Percentiles rank a stretch among this genome's conserved stretches.
phyloP scores from a whole-genome alignment of 129 eudicot species.

The Calendula officinalis region DNA sequence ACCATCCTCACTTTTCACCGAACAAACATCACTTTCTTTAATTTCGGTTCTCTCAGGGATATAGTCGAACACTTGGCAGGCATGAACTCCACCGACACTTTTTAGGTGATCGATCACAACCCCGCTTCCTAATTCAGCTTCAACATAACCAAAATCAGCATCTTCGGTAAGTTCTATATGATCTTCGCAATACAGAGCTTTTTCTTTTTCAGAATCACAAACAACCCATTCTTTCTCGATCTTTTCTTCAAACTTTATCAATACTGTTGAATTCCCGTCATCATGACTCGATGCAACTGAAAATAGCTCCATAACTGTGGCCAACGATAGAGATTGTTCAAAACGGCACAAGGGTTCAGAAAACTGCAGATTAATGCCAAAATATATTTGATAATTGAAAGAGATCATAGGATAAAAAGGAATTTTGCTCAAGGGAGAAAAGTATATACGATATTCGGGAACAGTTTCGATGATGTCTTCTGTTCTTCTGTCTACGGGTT shows the following conservation, averaged over 20 bases:
- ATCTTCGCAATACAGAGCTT: conserved; percentile 14
- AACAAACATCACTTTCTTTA: not conserved
- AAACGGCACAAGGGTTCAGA: conserved; percentile 1
- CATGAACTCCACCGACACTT: conserved; percentile 38
- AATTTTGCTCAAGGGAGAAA: conserved; percentile 34
- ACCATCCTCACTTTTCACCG: not conserved
- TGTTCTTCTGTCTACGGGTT: not conserved
- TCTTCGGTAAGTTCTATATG: conserved; percentile 12
- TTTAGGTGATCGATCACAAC: conserved; percentile 25
- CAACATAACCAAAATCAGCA: conserved; percentile 10
- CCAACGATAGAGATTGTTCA: conserved; percentile 19
- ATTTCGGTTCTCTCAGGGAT: conserved; percentile 14
- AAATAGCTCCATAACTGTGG: conserved; percentile 39
- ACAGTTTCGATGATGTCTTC: conserved; percentile 11
- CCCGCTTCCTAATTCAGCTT: conserved; percentile 28
- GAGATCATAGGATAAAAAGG: conserved; percentile 17
- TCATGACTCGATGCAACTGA: conserved; percentile 35
- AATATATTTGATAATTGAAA: conserved; percentile 15
- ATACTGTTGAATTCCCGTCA: conserved; percentile 11
- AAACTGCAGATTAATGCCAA: conserved; percentile 7
- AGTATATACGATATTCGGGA: conserved; percentile 41
- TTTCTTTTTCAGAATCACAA: conserved; percentile 16
- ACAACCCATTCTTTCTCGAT: conserved; percentile 24
- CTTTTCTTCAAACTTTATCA: conserved; percentile 24
- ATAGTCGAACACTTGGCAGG: conserved; percentile 23